Conservation (phyloP, 2,329 filamentous ascomycete genomes). For the Tolypocladium guangdongense region DNA sequence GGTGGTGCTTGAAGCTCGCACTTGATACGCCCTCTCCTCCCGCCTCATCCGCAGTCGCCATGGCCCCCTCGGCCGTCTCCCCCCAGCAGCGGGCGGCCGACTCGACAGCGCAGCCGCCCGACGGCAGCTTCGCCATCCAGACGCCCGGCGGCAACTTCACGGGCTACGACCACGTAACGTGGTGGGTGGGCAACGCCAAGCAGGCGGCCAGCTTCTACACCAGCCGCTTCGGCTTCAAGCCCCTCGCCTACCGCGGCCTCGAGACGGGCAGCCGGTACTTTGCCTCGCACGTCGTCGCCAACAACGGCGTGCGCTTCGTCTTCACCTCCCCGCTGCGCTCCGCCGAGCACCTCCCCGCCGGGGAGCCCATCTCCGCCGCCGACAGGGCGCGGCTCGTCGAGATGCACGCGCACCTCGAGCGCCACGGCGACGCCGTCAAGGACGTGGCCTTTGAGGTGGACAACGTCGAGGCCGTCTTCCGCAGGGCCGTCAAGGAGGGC, state of each 20-base stretch:
- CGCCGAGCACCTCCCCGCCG: conserved; percentile 36
- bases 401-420: conserved; percentile 73
- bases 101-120: conserved; percentile 26
- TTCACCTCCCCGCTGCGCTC: conserved; percentile 73
- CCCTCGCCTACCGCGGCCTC: conserved; percentile 73
- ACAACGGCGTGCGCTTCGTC: conserved; percentile 68
- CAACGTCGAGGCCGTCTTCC: conserved; percentile 70
- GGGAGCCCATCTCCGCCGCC: conserved; percentile 49
- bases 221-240: conserved; percentile 74
- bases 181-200: conserved; percentile 96
- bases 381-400: conserved; percentile 59
- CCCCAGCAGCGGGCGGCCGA: conserved; percentile 32
- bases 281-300: conserved; percentile 74
- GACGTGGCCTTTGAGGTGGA: conserved; percentile 95
- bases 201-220: conserved; percentile 87
- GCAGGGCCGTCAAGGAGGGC: conserved; percentile 56
- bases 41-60: not conserved
- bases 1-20: not conserved
- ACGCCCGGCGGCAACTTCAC: conserved; percentile 48
- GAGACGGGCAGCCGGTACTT: conserved; percentile 77
- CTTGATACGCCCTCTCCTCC: not conserved
- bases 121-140: conserved; percentile 44
- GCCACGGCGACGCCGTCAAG: conserved; percentile 88
- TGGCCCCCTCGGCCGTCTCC: conserved; percentile 41
- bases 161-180: conserved; percentile 87